These are phyloP conservation scores for Torulaspora quercuum DNA, from an alignment of 805 yeast species.

Conservation along the genomic window DNA sequence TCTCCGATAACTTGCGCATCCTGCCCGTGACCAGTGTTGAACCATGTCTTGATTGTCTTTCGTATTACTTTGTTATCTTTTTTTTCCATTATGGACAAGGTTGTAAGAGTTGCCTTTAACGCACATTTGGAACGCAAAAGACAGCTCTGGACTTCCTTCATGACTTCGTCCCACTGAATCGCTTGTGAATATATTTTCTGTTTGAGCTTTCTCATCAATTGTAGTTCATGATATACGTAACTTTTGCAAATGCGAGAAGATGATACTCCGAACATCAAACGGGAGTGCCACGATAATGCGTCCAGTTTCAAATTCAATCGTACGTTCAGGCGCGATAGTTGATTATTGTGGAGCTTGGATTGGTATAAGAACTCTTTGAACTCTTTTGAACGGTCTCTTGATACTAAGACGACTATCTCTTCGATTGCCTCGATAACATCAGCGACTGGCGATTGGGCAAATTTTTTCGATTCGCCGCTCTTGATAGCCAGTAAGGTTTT, in stretches of 20 bases:
- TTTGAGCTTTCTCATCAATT: neutral
- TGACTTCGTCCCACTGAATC: too few relatives aligned
- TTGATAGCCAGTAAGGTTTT: conserved; percentile 4
- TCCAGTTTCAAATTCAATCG: neutral
- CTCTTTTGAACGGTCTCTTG: neutral
- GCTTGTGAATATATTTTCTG: neutral
- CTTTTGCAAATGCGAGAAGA: conserved; percentile 2
- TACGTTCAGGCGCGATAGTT: neutral
- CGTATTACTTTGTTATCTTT: neutral
- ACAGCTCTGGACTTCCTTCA: neutral
- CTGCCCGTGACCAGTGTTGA: neutral
- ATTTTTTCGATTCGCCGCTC: neutral
- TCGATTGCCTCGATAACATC: conserved; percentile 10
- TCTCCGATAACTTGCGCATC: conserved; percentile 1
- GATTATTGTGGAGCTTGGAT: neutral
- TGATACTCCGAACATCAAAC: conserved; percentile 7
- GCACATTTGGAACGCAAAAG: conserved; percentile 4
- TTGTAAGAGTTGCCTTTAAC: conserved; percentile 3
- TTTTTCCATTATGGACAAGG: conserved; percentile 4
- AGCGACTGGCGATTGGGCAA: neutral
- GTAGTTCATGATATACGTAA: conserved; percentile 7
- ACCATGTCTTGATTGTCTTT: conserved; percentile 1
- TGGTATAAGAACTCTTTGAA: conserved; percentile 1
- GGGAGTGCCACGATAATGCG: conserved; percentile 4
- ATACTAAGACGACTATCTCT: conserved; percentile 6